Evolutionary conservation across 768 basidiomycete species (phyloP), one percentile per base, ranked within the genome.

Genomic region (Russula sp.): DNA sequence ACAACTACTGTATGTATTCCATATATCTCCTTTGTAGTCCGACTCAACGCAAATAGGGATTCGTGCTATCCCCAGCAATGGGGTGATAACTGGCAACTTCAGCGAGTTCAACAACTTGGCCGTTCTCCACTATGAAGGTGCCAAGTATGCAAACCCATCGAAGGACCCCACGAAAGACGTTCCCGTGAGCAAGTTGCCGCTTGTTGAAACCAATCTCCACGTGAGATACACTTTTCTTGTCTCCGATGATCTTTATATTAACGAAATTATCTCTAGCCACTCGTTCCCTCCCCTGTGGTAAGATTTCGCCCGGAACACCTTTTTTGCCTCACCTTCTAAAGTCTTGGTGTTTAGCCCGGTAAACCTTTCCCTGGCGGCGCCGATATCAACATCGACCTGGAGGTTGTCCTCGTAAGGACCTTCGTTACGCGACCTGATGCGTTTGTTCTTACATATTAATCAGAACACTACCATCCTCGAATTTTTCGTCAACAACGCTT

Each of bases 1-100:
- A 65, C 46, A 81, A 80, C 65, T 81, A 80, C 66, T 80, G 78
- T 79, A 41, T 20, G 65, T 68, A 60, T 51, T 57, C 60, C 18
- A 29, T 59, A 11, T 42, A 7, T 59, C 61, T 18, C 25, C 25
- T 13, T 48, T 53, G 39, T 36, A 38, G 32, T 42, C 11, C 2
- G 29, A 52, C 35, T 47, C 6, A 58, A 42, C 20, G 14, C 8
- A 5, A 56, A 45, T 58, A 67, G 50, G 65, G 68, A 65, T 59
- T 29, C 70, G 74, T 70, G 22, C 56, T 68, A 53, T 65, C 1
- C 55, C 68, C 34, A 16, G 53, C 50, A 65, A 35, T 46, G 73
- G 25, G 25, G 2, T 29, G 25, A 1, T 71, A 66, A 68, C 13
- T 72, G 72, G 55, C 39, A 59, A 56, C 47, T 60, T 73, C 58